phyloP scores from a whole-genome alignment of 352 stramenopile species.

The Discostella stelligera region DNA sequence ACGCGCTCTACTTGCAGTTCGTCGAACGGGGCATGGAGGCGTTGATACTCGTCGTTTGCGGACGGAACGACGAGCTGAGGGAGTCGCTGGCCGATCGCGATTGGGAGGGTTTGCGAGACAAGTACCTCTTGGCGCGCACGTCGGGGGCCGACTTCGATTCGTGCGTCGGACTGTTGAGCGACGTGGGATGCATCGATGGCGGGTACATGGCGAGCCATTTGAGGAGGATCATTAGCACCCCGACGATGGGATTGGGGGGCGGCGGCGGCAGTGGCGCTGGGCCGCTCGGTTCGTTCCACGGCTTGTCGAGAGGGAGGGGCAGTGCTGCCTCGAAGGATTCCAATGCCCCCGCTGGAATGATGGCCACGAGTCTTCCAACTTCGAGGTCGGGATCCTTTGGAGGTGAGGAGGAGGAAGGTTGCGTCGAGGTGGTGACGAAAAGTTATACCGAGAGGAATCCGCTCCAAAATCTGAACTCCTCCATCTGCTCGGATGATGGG shows the following conservation, averaged over 20 bases:
- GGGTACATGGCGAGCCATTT: constrained; percentile 45
- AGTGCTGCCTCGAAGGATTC: not conserved
- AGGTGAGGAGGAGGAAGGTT: not conserved
- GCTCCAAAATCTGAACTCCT: constrained; percentile 9
- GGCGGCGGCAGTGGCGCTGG: not conserved
- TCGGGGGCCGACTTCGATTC: constrained; percentile 32
- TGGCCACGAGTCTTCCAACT: constrained; percentile 21
- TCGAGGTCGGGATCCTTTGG: constrained; percentile 20
- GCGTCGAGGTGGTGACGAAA: constrained; percentile 35
- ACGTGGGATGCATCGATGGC: constrained; percentile 64
- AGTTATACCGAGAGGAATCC: constrained; percentile 22
- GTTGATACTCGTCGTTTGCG: constrained; percentile 79
- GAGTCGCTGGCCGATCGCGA: constrained; percentile 55
- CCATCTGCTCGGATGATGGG: not conserved
- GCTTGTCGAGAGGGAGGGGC: not conserved
- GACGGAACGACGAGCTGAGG: constrained; percentile 72
- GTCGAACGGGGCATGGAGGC: constrained; percentile 61
- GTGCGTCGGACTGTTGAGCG: constrained; percentile 42
- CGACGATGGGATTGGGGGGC: constrained; percentile 16
- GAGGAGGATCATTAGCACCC: constrained; percentile 64
- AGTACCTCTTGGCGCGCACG: constrained; percentile 15
- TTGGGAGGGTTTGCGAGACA: constrained; percentile 59
- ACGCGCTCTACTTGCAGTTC: constrained; percentile 74
- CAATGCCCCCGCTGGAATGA: not conserved
- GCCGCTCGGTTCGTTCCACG: not conserved